Percentiles rank a stretch among this genome's conserved stretches.
Conservation (phyloP, 208 protist species). For the Herpetomonas tarakana region DNA sequence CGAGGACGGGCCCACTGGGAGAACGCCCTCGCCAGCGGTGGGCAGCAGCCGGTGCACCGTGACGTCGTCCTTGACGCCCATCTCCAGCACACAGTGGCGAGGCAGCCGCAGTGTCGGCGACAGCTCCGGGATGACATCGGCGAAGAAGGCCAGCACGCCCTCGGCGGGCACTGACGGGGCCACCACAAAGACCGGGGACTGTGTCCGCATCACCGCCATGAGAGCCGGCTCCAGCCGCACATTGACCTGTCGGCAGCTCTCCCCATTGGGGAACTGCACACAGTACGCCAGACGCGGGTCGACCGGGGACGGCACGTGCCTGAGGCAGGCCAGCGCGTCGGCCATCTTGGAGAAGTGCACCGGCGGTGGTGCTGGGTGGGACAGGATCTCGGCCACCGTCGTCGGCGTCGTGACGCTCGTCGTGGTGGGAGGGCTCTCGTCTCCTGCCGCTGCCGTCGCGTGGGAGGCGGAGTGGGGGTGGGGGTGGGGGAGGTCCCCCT, state of each 20-base stretch:
- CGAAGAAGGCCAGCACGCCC: conserved; percentile 71
- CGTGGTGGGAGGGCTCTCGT: too few species aligned
- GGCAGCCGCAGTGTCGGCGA: conserved; percentile 68
- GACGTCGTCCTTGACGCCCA: conserved; percentile 71
- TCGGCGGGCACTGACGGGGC: conserved; percentile 66
- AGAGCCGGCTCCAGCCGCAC: conserved; percentile 79
- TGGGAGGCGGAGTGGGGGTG: too few species aligned
- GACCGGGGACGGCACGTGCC: conserved; percentile 31
- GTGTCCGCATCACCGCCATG: conserved; percentile 84
- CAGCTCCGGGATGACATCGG: conserved; percentile 74
- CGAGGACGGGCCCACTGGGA: conserved; percentile 3
- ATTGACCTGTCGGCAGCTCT: conserved; percentile 85
- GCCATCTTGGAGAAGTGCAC: conserved; percentile 35
- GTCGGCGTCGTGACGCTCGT: too few species aligned
- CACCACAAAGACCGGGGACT: conserved; percentile 75
- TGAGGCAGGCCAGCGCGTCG: conserved; percentile 38
- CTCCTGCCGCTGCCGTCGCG: neutral
- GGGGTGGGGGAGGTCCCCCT: too few species aligned
- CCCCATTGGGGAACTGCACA: conserved; percentile 81
- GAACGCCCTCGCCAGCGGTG: too few species aligned
- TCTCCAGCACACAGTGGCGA: conserved; percentile 64
- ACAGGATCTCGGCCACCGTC: too few species aligned
- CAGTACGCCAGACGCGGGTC: conserved; percentile 67
- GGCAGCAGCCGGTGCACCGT: conserved; percentile 66
- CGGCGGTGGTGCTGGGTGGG: too few species aligned